A percentile compares a stretch with the other conserved stretches of the same genome.
phyloP scores from a whole-genome alignment of 1,139 yeast genomes.

The Pichia sp. region DNA sequence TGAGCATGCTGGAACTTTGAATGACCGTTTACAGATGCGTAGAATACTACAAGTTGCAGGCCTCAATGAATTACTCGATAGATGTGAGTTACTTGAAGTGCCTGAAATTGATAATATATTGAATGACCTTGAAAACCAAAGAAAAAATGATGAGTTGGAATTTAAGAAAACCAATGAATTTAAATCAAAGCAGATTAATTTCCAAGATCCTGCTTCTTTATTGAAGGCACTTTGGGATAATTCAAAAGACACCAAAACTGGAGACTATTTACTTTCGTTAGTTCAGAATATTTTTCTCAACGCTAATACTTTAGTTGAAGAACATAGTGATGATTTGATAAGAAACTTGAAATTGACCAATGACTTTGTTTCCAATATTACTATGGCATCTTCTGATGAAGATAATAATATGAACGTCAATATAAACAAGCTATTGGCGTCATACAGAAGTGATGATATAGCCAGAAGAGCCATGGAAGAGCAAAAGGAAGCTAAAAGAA shows the following conservation, averaged over 20 bases:
- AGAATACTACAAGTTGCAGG: slow-evolving; percentile 79
- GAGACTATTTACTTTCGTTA: slow-evolving; percentile 68
- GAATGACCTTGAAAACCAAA: slow-evolving; percentile 57
- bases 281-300: slow-evolving; percentile 76
- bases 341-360: slow-evolving; percentile 77
- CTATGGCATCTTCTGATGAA: slow-evolving; percentile 58
- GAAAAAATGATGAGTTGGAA: slow-evolving; percentile 68
- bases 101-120: slow-evolving; percentile 66
- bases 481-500: slow-evolving; percentile 59
- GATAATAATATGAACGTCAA: slow-evolving; percentile 80
- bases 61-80: slow-evolving; percentile 55
- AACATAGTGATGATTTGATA: slow-evolving; percentile 45
- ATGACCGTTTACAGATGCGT: slow-evolving; percentile 70
- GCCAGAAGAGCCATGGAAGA: slow-evolving; percentile 77
- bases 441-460: slow-evolving; percentile 87
- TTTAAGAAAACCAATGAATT: slow-evolving; percentile 56
- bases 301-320: slow-evolving; percentile 52
- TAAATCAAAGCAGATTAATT: slow-evolving; percentile 53
- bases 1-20: slow-evolving; percentile 57
- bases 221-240: slow-evolving; percentile 66
- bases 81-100: slow-evolving; percentile 58
- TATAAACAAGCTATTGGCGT: slow-evolving; percentile 69
- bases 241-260: slow-evolving; percentile 67
- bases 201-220: slow-evolving; percentile 73
- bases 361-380: slow-evolving; percentile 76